Evolutionary conservation across 2,329 filamentous ascomycete genomes (phyloP), one percentile per base, ranked within the genome.

Genomic region (Phoma sp.): DNA sequence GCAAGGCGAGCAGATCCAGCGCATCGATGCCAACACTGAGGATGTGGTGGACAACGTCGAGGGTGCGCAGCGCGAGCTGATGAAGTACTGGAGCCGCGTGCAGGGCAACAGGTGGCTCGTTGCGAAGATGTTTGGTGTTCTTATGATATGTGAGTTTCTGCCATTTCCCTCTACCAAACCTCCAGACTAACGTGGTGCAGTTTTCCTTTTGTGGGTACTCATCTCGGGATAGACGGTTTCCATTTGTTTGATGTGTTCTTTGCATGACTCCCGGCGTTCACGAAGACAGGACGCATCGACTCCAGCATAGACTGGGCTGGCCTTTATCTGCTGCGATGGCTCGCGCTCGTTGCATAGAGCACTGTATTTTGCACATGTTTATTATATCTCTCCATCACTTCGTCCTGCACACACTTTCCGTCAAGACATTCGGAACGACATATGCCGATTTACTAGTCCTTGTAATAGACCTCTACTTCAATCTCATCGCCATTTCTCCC

Each of bases 1-100:
- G 75, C 95, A 99, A 78, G 92, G 91, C 57, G 95, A 97, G 77
- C 96, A 96, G 89, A 96, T 99, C 62, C 92, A 98, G 77, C 84
- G 93, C 42, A 97, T 97, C 70, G 93, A 98, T 68, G 93, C 93
- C 61, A 97, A 98, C 75, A 97, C 93, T 1, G 95, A 99, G 71
- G 93, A 97, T 66, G 92, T 99, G 5, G 93, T 99, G 48, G 93
- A 98, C 70, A 99, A 99, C 67, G 93, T 99, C n/a, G 87, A 96
- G 70, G 95, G 95, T 15, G 95, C 95, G 5, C 95, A 99, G 74
- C 84, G 93, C 59, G 93, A 99, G 77, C 75, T 99, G 69, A 86
- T 99, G 78, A 97, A 97, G 76, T 99, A 98, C 77, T 99, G 95
- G 93, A 89, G 87, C 23, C 84, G 93, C 33, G 93, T 98, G 23